Base-by-base conservation (phyloP, 768 basidiomycete genomes). In the Tricholoma matsutake region DNA sequence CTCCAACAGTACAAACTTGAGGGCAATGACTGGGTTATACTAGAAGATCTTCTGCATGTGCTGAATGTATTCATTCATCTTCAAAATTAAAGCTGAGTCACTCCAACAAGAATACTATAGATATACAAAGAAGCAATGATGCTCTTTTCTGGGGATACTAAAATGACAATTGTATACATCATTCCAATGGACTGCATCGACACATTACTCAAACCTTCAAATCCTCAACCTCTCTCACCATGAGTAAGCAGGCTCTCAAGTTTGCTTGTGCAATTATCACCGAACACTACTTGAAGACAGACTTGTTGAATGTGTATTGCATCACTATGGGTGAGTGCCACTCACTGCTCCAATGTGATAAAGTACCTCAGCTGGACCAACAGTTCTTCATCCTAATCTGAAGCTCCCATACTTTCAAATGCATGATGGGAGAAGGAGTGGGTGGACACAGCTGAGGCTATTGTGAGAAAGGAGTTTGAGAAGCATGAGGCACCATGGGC, bases 161-260 rank as follows among this genome's bases (percentile, higher is more conserved):
- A 18, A 34, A 18, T 71, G 0, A 69, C 56, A 31, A 62, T 77
- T 1, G 65, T 71, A 0, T 66, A 55, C 0, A 73, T 78, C 6
- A 78, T 78, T n/a, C 76, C 75, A 11, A 77, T 77, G 75, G 74
- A 79, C 49, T 39, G 65, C 28, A 69, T 76, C 13, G 63, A 79
- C 49, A 5, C 70, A 28, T 9, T 51, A 29, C 45, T 67, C 52
- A 31, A 41, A 3, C 43, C 58, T 39, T 9, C 54, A 2, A 58
- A 64, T 31, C 13, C 35, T 13, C 54, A 58, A 2, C 29, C 9
- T 4, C 68, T 62, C 45, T 39, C 32, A 7, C 18, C 60, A 2
- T 28, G 70, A 3, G 65, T 75, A 58, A 32, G 7, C 58, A 56
- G 2, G 65, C 71, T 1, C 35, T 71, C 1, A 43, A 25, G 9